Percentiles rank a stretch among this genome's conserved stretches.
Conservation (phyloP, 1,284 basidiomycete genomes). For the Microbotryomycetes sp. region DNA sequence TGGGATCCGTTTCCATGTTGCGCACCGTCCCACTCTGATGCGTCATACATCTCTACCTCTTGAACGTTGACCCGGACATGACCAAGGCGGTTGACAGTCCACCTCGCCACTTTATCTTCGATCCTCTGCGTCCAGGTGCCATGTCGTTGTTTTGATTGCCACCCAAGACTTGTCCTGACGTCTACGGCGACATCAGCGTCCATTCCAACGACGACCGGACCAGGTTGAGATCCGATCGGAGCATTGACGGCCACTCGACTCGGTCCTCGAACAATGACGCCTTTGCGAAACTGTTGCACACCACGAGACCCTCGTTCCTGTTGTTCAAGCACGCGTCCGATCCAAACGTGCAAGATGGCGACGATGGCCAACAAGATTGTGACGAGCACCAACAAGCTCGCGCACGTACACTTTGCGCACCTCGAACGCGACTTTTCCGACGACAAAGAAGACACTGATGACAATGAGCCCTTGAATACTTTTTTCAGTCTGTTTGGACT, state of each 20-base stretch:
- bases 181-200: constrained; percentile 29
- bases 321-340: constrained; percentile 31
- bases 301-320: too few species aligned
- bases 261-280: too few species aligned
- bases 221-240: not conserved
- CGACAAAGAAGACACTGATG: not conserved
- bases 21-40: too few species aligned
- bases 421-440: not conserved
- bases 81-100: constrained; percentile 17
- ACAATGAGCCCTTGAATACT: not conserved
- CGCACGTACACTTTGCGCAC: not conserved
- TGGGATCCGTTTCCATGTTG: not conserved
- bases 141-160: constrained; percentile 22
- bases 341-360: constrained; percentile 29
- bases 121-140: constrained; percentile 5
- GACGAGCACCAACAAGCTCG: constrained; percentile 16
- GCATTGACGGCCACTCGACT: too few species aligned
- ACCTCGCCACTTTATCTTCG: constrained; percentile 22
- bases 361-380: constrained; percentile 10
- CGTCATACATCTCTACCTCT: constrained; percentile 10
- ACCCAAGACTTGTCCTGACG: constrained; percentile 26
- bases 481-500: not conserved
- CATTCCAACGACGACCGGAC: constrained; percentile 18
- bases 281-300: too few species aligned
- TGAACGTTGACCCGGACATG: constrained; percentile 18